Conservation (phyloP, 306 rosid species). For the Bauhinia variegata region DNA sequence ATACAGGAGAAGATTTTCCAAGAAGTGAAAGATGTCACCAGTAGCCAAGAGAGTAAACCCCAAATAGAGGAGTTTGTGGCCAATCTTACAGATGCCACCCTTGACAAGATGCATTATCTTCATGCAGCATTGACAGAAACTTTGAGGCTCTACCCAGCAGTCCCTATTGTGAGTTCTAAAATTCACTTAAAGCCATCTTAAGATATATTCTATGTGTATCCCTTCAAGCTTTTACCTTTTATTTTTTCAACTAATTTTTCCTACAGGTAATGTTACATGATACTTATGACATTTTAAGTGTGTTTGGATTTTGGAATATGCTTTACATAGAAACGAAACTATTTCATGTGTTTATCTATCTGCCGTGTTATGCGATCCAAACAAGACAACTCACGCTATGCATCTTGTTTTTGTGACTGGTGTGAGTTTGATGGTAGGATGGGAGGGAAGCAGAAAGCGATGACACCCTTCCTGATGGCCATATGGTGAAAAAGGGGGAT, state of each 20-base stretch:
- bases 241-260: too few relatives aligned
- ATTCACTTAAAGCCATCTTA: neutral
- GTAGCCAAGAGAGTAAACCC: slow-evolving; percentile 26
- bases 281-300: too few relatives aligned
- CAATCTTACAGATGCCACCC: slow-evolving; percentile 39
- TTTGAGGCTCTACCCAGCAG: slow-evolving; percentile 58
- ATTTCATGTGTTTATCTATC: too few relatives aligned
- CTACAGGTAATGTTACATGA: too few relatives aligned
- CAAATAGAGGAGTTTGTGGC: slow-evolving; percentile 29
- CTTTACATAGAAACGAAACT: too few relatives aligned
- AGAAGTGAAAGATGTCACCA: slow-evolving; percentile 42
- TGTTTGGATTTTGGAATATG: too few relatives aligned
- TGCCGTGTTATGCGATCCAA: too few relatives aligned
- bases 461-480: slow-evolving; percentile 58
- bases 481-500: slow-evolving; percentile 47
- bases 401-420: neutral
- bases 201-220: neutral
- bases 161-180: slow-evolving; percentile 43
- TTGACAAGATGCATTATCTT: slow-evolving; percentile 53
- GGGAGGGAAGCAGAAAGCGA: slow-evolving; percentile 45
- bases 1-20: slow-evolving; percentile 53
- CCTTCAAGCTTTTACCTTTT: too few relatives aligned
- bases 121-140: slow-evolving; percentile 58
- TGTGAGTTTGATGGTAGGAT: slow-evolving; percentile 27
- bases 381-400: too few relatives aligned